These are phyloP conservation scores for Carex littledalei DNA, from an alignment of 176 grass and related monocot genomes.

Conservation along the genomic window DNA sequence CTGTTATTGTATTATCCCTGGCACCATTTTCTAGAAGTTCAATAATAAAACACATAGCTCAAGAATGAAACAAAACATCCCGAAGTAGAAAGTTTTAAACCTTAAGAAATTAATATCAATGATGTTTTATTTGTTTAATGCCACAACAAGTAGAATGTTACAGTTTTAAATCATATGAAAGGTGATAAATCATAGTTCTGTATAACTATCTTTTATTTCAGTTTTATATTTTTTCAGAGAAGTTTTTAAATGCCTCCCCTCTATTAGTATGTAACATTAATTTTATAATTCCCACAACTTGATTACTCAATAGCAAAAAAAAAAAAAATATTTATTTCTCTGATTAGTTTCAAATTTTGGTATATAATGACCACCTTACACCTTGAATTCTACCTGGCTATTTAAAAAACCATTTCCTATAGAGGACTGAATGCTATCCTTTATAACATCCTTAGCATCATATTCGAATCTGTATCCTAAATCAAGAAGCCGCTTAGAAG, in stretches of 20 bases:
- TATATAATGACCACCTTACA: neutral
- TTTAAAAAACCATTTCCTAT: constrained; percentile 35
- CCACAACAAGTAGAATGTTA: neutral
- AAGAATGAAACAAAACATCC: too few relatives aligned
- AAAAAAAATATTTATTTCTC: neutral
- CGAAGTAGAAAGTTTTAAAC: too few relatives aligned
- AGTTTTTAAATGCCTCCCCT: neutral
- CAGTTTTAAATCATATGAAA: too few relatives aligned
- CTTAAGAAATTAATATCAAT: too few relatives aligned
- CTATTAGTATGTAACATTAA: neutral
- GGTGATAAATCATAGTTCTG: too few relatives aligned
- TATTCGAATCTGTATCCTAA: constrained; percentile 57
- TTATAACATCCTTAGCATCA: constrained; percentile 27
- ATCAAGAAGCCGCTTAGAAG: constrained; percentile 45
- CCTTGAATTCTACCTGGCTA: neutral
- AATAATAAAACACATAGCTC: neutral
- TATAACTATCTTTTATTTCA: too few relatives aligned
- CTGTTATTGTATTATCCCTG: neutral
- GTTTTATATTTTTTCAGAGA: too few relatives aligned
- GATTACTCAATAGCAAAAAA: neutral
- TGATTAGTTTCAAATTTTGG: neutral
- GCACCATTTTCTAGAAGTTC: neutral
- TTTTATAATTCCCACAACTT: neutral
- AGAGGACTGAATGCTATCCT: constrained; percentile 41
- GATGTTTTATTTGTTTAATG: neutral